Conservation (phyloP, 306 rosid species). For the Inga oerstediana region DNA sequence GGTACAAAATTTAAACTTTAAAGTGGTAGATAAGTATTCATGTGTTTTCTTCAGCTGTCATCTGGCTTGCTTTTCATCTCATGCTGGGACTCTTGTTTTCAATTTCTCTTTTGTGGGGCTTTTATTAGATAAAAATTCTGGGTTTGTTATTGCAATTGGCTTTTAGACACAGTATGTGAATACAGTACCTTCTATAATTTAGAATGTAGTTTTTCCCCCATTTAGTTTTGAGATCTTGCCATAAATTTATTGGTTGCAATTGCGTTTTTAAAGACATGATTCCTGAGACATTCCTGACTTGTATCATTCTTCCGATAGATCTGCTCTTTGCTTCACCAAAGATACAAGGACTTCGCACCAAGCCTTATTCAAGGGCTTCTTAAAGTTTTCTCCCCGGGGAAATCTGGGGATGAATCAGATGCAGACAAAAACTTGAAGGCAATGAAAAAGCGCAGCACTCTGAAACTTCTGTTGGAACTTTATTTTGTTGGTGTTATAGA, state of each 20-base stretch:
- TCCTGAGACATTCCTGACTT: slow-evolving; percentile 31
- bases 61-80: slow-evolving; percentile 8
- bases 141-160: background rate
- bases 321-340: slow-evolving; percentile 98
- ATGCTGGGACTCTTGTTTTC: slow-evolving; percentile 20
- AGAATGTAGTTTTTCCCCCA: background rate
- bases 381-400: slow-evolving; percentile 90
- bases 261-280: slow-evolving; percentile 23
- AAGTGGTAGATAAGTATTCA: background rate
- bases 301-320: slow-evolving; percentile 53
- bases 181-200: background rate
- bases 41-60: background rate
- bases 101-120: background rate
- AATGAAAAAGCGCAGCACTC: slow-evolving; percentile 93
- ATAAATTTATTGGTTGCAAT: slow-evolving; percentile 12
- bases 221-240: slow-evolving; percentile 1
- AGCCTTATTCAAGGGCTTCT: slow-evolving; percentile 90
- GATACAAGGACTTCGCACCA: slow-evolving; percentile 95
- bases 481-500: slow-evolving; percentile 95
- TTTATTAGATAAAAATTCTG: background rate
- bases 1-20: background rate
- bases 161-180: background rate
- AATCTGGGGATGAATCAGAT: slow-evolving; percentile 81
- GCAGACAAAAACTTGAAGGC: slow-evolving; percentile 86
- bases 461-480: slow-evolving; percentile 90